Percentiles rank a stretch among this genome's conserved stretches.
phyloP scores from a whole-genome alignment of 495 filamentous ascomycete genomes.

The Podospora tetraspora region DNA sequence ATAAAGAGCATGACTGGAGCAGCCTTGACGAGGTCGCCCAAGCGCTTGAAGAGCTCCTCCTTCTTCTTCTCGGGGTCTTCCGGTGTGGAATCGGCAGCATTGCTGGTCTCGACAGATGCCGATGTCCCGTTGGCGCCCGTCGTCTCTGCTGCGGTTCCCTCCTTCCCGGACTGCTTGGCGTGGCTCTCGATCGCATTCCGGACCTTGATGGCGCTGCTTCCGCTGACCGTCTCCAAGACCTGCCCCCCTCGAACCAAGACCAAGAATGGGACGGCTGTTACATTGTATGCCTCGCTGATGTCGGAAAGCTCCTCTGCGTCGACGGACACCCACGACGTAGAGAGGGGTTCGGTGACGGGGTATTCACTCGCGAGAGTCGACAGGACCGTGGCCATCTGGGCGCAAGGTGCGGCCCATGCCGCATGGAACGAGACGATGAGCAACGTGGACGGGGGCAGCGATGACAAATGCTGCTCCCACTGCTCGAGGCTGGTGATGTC shows the following conservation, averaged over 20 bases:
- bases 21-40: constrained; percentile 79
- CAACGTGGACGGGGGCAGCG: constrained; percentile 61
- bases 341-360: constrained; percentile 56
- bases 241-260: constrained; percentile 67
- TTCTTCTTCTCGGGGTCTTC: constrained; percentile 55
- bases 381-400: constrained; percentile 87
- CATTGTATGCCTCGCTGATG: constrained; percentile 82
- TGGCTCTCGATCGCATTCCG: constrained; percentile 77
- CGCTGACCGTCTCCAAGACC: constrained; percentile 74
- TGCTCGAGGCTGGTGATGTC: constrained; percentile 64
- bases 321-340: constrained; percentile 76
- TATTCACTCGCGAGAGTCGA: constrained; percentile 77
- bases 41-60: constrained; percentile 71
- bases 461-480: constrained; percentile 59
- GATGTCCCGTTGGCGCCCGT: constrained; percentile 30
- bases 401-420: constrained; percentile 93
- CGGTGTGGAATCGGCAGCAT: constrained; percentile 17
- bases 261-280: constrained; percentile 87
- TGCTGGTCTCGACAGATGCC: constrained; percentile 14
- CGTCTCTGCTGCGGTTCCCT: constrained; percentile 12
- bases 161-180: constrained; percentile 41
- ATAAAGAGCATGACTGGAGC: constrained; percentile 98
- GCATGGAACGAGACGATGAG: constrained; percentile 89
- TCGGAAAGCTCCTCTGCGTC: constrained; percentile 87
- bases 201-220: constrained; percentile 79